Conservation (phyloP, 2,329 filamentous ascomycete genomes). For the Talaromyces sp. region DNA sequence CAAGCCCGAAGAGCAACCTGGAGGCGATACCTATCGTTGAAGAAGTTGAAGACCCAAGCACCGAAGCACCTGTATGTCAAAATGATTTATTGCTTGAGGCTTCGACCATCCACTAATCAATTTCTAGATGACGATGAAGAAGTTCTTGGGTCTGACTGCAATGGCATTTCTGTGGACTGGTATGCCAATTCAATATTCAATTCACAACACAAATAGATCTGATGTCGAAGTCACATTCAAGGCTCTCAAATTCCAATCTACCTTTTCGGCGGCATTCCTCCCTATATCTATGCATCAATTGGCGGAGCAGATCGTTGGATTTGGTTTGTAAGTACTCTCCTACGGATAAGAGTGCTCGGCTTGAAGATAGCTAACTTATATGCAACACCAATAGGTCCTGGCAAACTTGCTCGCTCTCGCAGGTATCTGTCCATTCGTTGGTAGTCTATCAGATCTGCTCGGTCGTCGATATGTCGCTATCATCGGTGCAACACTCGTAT, state of each 20-base stretch:
- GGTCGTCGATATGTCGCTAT: constrained; percentile 60
- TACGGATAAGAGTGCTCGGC: not conserved
- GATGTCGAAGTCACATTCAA: not conserved
- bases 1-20: constrained; percentile 12
- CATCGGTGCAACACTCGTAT: constrained; percentile 52
- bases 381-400: constrained; percentile 34
- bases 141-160: constrained; percentile 54
- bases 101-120: not conserved
- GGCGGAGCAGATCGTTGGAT: constrained; percentile 59
- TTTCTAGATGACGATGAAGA: constrained; percentile 49
- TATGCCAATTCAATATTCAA: constrained; percentile 27
- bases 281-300: constrained; percentile 58
- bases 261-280: constrained; percentile 50
- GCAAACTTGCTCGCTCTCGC: constrained; percentile 55
- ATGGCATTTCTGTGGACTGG: constrained; percentile 62
- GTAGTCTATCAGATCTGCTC: constrained; percentile 61
- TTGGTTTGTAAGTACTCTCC: constrained; percentile 51
- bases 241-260: constrained; percentile 55
- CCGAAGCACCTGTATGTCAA: constrained; percentile 11
- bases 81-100: not conserved
- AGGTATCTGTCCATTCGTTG: constrained; percentile 62
- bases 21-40: constrained; percentile 4
- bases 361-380: constrained; percentile 1
- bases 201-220: not conserved
- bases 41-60: not conserved